Conservation (phyloP, 148 eudicot species). For the Rhododendron williamsianum region DNA sequence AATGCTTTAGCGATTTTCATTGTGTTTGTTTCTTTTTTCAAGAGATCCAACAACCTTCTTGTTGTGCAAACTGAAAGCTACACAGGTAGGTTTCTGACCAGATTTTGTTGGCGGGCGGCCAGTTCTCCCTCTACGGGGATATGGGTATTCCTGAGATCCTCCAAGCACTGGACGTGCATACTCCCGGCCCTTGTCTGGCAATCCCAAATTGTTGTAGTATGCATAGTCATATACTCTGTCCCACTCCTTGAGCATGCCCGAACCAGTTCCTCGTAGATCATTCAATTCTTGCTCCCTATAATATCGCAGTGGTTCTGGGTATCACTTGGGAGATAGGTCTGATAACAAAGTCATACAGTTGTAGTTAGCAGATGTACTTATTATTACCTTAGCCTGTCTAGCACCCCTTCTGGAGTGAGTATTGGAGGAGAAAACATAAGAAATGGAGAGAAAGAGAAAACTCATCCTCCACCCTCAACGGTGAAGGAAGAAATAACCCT, state of each 20-base stretch:
- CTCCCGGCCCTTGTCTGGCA: conserved; percentile 61
- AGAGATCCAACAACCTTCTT: not conserved
- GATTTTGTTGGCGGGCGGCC: conserved; percentile 58
- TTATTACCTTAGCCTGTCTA: not conserved
- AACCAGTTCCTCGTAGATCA: conserved; percentile 70
- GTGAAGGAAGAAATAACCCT: not conserved
- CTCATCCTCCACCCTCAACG: no score
- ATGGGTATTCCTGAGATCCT: conserved; percentile 62
- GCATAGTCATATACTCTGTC: conserved; percentile 85
- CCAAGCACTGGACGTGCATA: conserved; percentile 78
- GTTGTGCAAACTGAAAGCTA: not conserved
- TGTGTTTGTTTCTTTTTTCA: not conserved
- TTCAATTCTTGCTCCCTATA: conserved; percentile 71
- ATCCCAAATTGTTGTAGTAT: conserved; percentile 74
- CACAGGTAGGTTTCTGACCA: conserved; percentile 31
- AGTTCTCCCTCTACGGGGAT: conserved; percentile 81
- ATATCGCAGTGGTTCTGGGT: conserved; percentile 61
- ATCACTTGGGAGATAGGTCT: conserved; percentile 64
- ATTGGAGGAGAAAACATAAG: not conserved
- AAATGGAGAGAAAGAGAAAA: not conserved
- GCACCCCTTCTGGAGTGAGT: not conserved
- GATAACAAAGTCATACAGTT: conserved; percentile 1
- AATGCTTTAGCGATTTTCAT: not conserved
- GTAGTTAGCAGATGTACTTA: not conserved
- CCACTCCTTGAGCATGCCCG: conserved; percentile 74